Percentiles rank a stretch among this genome's conserved stretches.
Evolutionary conservation across 2,329 filamentous ascomycete species (phyloP).

Genomic region (Zymoseptoria ardabiliae): DNA sequence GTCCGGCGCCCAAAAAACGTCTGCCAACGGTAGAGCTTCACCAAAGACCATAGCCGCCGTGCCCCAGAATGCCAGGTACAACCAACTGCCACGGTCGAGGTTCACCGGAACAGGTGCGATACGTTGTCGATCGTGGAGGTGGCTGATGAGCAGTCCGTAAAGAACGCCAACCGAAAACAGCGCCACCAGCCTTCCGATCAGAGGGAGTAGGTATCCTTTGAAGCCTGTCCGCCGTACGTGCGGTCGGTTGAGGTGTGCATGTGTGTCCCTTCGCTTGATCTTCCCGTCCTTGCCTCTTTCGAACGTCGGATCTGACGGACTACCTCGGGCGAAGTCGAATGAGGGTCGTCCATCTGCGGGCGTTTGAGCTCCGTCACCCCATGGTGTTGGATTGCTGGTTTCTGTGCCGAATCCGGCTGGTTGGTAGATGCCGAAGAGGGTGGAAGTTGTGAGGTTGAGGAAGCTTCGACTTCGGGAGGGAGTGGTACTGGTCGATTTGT

Average conservation of each 20-base stretch:
- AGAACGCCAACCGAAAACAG: constrained; percentile 73
- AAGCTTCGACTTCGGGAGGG: constrained; percentile 63
- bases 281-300: constrained; percentile 11
- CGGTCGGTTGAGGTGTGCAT: constrained; percentile 9
- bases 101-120: constrained; percentile 57
- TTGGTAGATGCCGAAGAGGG: constrained; percentile 85
- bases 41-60: constrained; percentile 69
- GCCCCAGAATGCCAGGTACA: constrained; percentile 76
- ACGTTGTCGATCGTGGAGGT: constrained; percentile 63
- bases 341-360: constrained; percentile 38
- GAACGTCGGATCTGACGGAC: not conserved
- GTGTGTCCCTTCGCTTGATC: constrained; percentile 20
- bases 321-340: constrained; percentile 20
- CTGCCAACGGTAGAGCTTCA: constrained; percentile 74
- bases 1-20: constrained; percentile 60
- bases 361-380: constrained; percentile 70
- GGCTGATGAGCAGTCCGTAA: constrained; percentile 75
- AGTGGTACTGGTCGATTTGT: constrained; percentile 33
- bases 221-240: constrained; percentile 19
- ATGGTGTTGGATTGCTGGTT: constrained; percentile 53
- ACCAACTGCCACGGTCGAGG: constrained; percentile 50
- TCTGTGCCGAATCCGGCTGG: constrained; percentile 51
- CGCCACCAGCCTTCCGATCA: constrained; percentile 34
- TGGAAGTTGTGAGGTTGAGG: constrained; percentile 80
- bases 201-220: constrained; percentile 38